Conservation (phyloP, 2,329 filamentous ascomycete species). For the Neopestalotiopsis sp. region DNA sequence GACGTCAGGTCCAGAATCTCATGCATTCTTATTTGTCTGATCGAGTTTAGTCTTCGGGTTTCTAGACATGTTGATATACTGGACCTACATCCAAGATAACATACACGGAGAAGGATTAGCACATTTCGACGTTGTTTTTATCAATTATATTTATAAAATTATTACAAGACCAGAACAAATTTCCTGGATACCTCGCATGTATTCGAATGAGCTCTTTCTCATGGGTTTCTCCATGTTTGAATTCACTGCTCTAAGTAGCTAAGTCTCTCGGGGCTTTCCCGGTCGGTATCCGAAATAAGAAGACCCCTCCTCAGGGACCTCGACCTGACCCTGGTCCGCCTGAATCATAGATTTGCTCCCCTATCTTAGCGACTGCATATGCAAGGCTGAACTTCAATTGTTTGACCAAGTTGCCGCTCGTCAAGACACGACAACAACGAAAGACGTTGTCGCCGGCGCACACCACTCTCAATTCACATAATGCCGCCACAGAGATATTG, state of each 20-base stretch:
- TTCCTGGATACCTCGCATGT: too few relatives aligned
- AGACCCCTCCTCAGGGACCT: neutral
- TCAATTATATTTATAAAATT: too few relatives aligned
- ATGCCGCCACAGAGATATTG: too few relatives aligned
- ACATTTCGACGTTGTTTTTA: too few relatives aligned
- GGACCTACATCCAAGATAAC: too few relatives aligned
- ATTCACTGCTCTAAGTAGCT: neutral
- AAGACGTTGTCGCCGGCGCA: too few relatives aligned
- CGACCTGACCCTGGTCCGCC: neutral
- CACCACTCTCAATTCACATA: too few relatives aligned
- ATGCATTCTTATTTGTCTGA: neutral
- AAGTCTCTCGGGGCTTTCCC: neutral
- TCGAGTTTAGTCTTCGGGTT: neutral
- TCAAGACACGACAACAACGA: too few relatives aligned
- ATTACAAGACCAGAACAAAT: too few relatives aligned
- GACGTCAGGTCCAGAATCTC: conserved; percentile 12
- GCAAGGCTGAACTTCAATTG: conserved; percentile 4
- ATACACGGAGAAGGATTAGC: too few relatives aligned
- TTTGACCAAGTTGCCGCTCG: neutral
- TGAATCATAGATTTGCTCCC: neutral
- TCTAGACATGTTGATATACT: too few relatives aligned
- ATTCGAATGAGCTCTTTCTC: neutral
- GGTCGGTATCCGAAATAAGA: neutral
- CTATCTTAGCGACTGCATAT: neutral
- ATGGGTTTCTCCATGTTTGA: neutral